Base-by-base conservation (phyloP, 345 rosid genomes). In the Sisymbrium altissimum region DNA sequence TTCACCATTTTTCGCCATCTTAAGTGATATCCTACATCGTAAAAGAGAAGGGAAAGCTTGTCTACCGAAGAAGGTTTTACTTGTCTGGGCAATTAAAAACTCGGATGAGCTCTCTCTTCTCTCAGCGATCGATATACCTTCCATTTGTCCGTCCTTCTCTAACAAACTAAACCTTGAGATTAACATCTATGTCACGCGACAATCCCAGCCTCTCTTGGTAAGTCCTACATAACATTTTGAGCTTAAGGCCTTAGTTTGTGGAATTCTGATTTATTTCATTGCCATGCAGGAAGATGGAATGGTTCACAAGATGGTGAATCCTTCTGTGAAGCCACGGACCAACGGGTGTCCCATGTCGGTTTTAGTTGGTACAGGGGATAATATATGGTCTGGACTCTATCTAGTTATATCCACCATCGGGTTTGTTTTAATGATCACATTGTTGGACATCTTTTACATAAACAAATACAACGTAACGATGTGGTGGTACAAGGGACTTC, bases 401-500 rank as follows among this genome's bases (percentile, higher is more conserved):
- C 79, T 88, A 32, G 48, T 86, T 3, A 41, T 74, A 6, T 86
- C 91, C 8, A 84, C 88, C 1, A 57, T 87, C 18, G 98, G 97
- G 7, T 87, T 89, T 64, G 50, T 83, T 25, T 19, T 80, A 33
- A 49, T 78, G 79, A 70, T 81, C 44, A 78, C 82, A 38, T 46
- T 91, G 62, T 13, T 86, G 75, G 79, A 87, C 57, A 64, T 78
- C 45, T 84, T 79, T 71, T 91, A 91, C 78, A 68, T 91, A 33
- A 85, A 89, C 35, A 91, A 79, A n/a, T 85, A 53, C 49, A 69
- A 71, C 48, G 62, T 91, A 70, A 32, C 73, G 17, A 13, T 83
- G 1, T 94, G 97, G 97, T 94, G 97, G 98, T 89, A 87, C 84
- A 87, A 82, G 52, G 97, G 96, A 62, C 83, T 94, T 62, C 81